These are phyloP conservation scores for Phytopythium sindhum DNA, from an alignment of 352 stramenopile genomes.

Conservation along the genomic window DNA sequence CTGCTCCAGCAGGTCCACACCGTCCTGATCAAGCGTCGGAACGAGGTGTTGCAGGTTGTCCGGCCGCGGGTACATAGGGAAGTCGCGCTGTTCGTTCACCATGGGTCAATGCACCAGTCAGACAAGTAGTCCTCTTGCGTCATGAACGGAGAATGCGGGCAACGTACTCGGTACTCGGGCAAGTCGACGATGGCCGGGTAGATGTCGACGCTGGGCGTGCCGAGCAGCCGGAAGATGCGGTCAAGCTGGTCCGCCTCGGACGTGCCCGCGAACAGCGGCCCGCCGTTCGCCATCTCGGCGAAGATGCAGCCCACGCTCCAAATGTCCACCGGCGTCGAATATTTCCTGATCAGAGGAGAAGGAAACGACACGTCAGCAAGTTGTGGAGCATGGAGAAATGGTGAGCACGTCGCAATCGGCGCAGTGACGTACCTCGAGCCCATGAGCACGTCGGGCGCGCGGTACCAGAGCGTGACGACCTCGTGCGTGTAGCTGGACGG, in stretches of 20 bases:
- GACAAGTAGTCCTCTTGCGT: constrained; percentile 10
- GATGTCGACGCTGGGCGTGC: constrained; percentile 91
- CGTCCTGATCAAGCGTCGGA: constrained; percentile 86
- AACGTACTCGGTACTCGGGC: constrained; percentile 93
- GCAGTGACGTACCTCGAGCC: constrained; percentile 66
- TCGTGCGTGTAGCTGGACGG: constrained; percentile 95
- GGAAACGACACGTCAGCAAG: constrained; percentile 6
- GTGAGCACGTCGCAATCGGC: background rate
- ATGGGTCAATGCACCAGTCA: constrained; percentile 1
- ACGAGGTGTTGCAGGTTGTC: constrained; percentile 90
- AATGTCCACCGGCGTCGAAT: constrained; percentile 99
- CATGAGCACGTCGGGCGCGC: constrained; percentile 98
- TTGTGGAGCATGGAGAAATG: background rate
- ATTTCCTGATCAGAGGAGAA: constrained; percentile 82
- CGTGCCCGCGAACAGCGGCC: constrained; percentile 95
- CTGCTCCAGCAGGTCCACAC: constrained; percentile 91
- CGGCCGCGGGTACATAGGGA: constrained; percentile 88
- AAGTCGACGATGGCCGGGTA: constrained; percentile 97
- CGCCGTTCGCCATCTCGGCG: constrained; percentile 93
- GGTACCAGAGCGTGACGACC: constrained; percentile 99
- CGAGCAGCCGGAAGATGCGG: constrained; percentile 97
- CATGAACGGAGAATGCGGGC: background rate
- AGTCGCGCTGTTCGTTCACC: constrained; percentile 64
- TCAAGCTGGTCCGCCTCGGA: constrained; percentile 97
- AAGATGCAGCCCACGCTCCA: constrained; percentile 99